Conservation (phyloP, 768 basidiomycete genomes). For the Phylloporus sp. region DNA sequence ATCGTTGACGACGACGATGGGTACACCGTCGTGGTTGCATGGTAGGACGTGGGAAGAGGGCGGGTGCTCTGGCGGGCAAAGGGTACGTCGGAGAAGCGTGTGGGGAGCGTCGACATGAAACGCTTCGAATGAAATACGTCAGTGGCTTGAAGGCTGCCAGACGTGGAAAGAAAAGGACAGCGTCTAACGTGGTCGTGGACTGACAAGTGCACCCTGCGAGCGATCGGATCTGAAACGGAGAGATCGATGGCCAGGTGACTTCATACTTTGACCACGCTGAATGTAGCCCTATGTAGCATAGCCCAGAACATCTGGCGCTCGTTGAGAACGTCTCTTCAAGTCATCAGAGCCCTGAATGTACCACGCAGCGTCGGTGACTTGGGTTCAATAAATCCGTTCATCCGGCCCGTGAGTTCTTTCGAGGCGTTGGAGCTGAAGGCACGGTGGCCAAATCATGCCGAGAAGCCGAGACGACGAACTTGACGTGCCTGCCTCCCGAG, state of each 20-base stretch:
- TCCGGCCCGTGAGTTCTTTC: too few species aligned
- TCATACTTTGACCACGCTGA: background rate
- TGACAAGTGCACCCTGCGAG: conserved; percentile 4
- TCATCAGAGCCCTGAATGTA: conserved; percentile 3
- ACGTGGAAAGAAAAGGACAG: conserved; percentile 1
- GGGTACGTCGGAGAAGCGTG: conserved; percentile 17
- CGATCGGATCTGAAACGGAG: conserved; percentile 13
- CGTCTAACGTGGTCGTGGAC: conserved; percentile 10
- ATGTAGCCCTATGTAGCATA: background rate
- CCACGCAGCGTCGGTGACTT: conserved; percentile 14
- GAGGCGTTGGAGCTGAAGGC: too few species aligned
- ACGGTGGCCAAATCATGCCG: conserved; percentile 6
- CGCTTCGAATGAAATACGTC: conserved; percentile 17
- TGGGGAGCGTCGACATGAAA: conserved; percentile 26
- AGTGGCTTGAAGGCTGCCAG: conserved; percentile 8
- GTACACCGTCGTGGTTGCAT: background rate
- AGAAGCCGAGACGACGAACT: conserved; percentile 7
- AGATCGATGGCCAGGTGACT: conserved; percentile 7
- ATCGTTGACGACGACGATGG: too few species aligned
- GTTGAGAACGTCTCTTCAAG: background rate
- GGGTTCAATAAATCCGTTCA: conserved; percentile 15
- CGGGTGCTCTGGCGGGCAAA: conserved; percentile 14
- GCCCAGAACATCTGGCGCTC: background rate
- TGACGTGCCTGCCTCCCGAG: conserved; percentile 1
- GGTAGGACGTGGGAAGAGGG: conserved; percentile 3